These are phyloP conservation scores for Hamigera avellanea DNA, from an alignment of 495 filamentous ascomycete species.

Conservation along the genomic window DNA sequence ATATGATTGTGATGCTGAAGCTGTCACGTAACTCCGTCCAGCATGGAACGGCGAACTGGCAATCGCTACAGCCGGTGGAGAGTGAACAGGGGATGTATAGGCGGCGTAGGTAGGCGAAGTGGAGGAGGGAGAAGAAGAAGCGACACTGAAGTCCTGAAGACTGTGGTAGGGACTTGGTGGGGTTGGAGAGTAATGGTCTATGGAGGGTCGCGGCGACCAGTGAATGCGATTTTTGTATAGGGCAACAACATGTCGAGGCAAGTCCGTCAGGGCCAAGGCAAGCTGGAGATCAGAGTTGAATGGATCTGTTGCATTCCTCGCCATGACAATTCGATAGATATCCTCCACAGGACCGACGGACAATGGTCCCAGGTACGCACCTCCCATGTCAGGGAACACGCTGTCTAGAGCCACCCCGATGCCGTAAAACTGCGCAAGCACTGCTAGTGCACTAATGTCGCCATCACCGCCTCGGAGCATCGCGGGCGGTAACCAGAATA, in stretches of 20 bases:
- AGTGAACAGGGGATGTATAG: slow-evolving; percentile 32
- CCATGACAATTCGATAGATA: slow-evolving; percentile 47
- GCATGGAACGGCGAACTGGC: slow-evolving; percentile 26
- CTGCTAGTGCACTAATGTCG: slow-evolving; percentile 30
- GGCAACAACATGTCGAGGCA: slow-evolving; percentile 24
- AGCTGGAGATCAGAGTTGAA: slow-evolving; percentile 25
- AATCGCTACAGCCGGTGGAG: slow-evolving; percentile 27
- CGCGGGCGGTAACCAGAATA: slow-evolving; percentile 85
- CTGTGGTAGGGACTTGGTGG: slow-evolving; percentile 28
- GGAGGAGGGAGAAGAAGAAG: slow-evolving; percentile 27
- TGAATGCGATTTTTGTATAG: slow-evolving; percentile 24
- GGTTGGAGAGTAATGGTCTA: slow-evolving; percentile 27
- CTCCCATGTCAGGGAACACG: slow-evolving; percentile 81
- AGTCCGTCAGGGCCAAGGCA: slow-evolving; percentile 24
- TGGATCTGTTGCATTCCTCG: slow-evolving; percentile 22
- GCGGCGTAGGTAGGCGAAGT: slow-evolving; percentile 27
- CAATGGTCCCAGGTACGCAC: slow-evolving; percentile 72
- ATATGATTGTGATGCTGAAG: slow-evolving; percentile 18
- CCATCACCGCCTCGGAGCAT: slow-evolving; percentile 45
- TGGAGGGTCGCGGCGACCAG: slow-evolving; percentile 28
- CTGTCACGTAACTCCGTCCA: slow-evolving; percentile 21
- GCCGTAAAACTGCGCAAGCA: slow-evolving; percentile 87
- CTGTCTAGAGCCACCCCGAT: slow-evolving; percentile 77
- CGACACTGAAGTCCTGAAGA: slow-evolving; percentile 23
- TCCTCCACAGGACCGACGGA: slow-evolving; percentile 66